Evolutionary conservation across 106 monocot genomes (phyloP).

Genomic region (Phalaenopsis equestris): DNA sequence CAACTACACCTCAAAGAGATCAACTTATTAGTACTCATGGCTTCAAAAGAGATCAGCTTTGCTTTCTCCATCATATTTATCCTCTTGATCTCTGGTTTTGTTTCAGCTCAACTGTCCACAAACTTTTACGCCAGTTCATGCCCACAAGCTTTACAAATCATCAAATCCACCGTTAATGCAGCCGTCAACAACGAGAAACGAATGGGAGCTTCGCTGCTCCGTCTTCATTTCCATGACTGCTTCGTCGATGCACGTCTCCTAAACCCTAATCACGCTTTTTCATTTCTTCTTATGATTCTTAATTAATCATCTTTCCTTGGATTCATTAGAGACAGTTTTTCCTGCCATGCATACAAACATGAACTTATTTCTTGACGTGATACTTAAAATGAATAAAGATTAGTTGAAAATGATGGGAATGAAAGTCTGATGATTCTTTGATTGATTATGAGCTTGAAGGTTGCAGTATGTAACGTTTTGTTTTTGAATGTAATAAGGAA

Average conservation of each 20-base stretch:
- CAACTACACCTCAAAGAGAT: no score
- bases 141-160: slow-evolving; percentile 22
- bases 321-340: no score
- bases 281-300: no score
- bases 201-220: slow-evolving; percentile 49
- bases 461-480: no score
- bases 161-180: slow-evolving; percentile 31
- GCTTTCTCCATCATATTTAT: not conserved
- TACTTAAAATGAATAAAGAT: no score
- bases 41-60: not conserved
- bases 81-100: slow-evolving; percentile 10
- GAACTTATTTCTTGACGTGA: no score
- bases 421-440: no score
- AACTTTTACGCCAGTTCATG: slow-evolving; percentile 40
- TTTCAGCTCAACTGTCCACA: slow-evolving; percentile 40
- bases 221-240: slow-evolving; percentile 61
- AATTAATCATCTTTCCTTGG: no score
- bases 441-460: no score
- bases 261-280: not conserved
- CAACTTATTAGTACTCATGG: not conserved
- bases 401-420: no score
- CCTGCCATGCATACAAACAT: no score
- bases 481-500: no score
- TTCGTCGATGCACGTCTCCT: slow-evolving; percentile 33
- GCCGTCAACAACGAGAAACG: slow-evolving; percentile 39